Evolutionary conservation across 2,329 filamentous ascomycete species (phyloP), one percentile per base, ranked within the genome.

Genomic region (Talaromyces piceae): DNA sequence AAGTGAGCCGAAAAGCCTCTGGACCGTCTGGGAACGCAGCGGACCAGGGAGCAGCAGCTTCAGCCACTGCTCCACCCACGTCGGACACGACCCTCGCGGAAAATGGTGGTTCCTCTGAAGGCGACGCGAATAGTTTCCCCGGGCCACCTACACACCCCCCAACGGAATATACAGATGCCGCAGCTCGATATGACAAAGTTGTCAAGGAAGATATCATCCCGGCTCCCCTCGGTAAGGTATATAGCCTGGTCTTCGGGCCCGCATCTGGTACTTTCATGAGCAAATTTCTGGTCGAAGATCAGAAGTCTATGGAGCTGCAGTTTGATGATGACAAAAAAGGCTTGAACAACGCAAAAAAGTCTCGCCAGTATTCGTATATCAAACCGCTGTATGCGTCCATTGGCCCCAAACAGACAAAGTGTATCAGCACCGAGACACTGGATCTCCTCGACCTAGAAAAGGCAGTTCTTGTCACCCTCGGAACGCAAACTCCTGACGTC

Each of bases 381-480:
- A 97, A 96, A 67, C 93, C 93, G 1, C 74, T 98, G 2, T 80
- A 84, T 60, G 87, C 78, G 2, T 77, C 88, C 1, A 91, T 98
- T 57, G 93, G 93, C 0, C 93, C 93, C 0, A 93, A 81, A 65
- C 88, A 95, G 72, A 98, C 93, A 11, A 96, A 95, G 64, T 98
- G 93, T 67, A 86, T 94, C 53, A 90, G 89, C 46, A 86, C 82
- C 1, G 90, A 95, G 69, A 86, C 79, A 4, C 65, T 98, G n/a
- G 91, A 97, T 54, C 77, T 79, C 43, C 76, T 94, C 26, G 91
- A 98, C 65, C 76, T 94, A 13, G 91, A 97, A 51, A 95, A 91
- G 66, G 82, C 87, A 2, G 82, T 95, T 51, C 87, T 86, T 48
- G 77, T 98, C n/a, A 82, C 83, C 2, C 83, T 89, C 51, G 84